Base-by-base conservation (phyloP, 495 filamentous ascomycete genomes). In the Tuber brumale region DNA sequence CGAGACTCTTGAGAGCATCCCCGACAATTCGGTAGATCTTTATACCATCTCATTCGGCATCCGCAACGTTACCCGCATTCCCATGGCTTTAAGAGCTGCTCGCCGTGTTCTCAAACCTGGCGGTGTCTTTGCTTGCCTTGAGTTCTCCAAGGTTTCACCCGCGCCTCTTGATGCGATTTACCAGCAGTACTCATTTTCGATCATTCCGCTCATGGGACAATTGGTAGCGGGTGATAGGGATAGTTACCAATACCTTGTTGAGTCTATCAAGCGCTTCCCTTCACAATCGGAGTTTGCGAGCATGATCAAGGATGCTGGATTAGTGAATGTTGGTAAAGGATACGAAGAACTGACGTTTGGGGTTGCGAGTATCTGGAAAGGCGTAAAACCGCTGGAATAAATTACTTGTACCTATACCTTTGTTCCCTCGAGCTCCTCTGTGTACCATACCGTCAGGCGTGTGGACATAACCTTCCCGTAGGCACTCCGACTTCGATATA, bases 11-110 rank as follows among this genome's bases (percentile, higher is more conserved):
- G 85, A 88, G 31, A 87, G 87, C 41, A 88, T 97, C 73, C 87
- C 89, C 0, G 83, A 86, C 75, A 85, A 87, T 80, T 89, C 86
- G 14, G 85, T 97, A 48, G 95, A 99, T 83, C 87, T 99, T 12
- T 99, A 99, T 86, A 99, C 95, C 3, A 95, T 98, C 12, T 95
- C 97, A 5, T 99, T 99, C 82, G 95, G 95, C 45, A 97, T 98
- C 84, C 90, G 95, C 70, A 99, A 99, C 85, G 98, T 99, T 86
- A 94, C 92, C 71, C 87, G 94, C 85, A 95, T 97, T 83, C 89
- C 90, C 74, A 87, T 86, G 0, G 95, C 96, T 0, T 85, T 99
- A 41, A 81, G 87, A 10, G 93, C 97, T 81, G 95, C 95, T 0
- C 89, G 88, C 85, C 89, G 95, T 3, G 94, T 99, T 14, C 88